Percentiles rank a stretch among this genome's conserved stretches.
Conservation (phyloP, 140 eudicot genomes). For the Artemisia princeps region DNA sequence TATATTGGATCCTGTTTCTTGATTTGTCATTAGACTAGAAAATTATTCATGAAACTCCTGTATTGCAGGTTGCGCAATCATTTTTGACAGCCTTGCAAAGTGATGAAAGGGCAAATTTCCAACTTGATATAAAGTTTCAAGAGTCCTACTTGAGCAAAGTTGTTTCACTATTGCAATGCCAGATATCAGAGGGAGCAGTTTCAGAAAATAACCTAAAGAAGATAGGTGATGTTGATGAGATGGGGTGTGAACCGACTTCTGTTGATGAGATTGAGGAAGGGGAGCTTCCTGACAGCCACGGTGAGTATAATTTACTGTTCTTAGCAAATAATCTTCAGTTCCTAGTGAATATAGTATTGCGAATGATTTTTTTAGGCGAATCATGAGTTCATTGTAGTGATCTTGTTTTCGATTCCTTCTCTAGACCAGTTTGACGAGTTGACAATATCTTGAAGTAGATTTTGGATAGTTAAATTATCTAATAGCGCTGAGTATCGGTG, state of each 20-base stretch:
- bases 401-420: too few species aligned
- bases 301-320: constrained; percentile 33
- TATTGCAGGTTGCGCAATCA: constrained; percentile 75
- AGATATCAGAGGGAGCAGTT: constrained; percentile 81
- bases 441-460: too few species aligned
- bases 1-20: background rate
- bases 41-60: constrained; percentile 1
- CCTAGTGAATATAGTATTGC: background rate
- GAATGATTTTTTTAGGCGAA: background rate
- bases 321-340: background rate
- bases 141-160: constrained; percentile 87
- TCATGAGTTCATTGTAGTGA: background rate
- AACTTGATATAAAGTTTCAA: constrained; percentile 93
- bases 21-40: constrained; percentile 6
- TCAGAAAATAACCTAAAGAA: constrained; percentile 22
- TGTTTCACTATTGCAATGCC: constrained; percentile 79
- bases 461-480: too few species aligned
- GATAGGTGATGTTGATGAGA: constrained; percentile 24
- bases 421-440: too few species aligned
- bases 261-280: constrained; percentile 89
- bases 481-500: too few species aligned
- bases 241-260: constrained; percentile 27
- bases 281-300: constrained; percentile 82
- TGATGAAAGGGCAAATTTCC: constrained; percentile 94
- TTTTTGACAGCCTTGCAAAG: constrained; percentile 89